Conservation (phyloP, 2,329 filamentous ascomycete species). For the Aspergillus sojae region DNA sequence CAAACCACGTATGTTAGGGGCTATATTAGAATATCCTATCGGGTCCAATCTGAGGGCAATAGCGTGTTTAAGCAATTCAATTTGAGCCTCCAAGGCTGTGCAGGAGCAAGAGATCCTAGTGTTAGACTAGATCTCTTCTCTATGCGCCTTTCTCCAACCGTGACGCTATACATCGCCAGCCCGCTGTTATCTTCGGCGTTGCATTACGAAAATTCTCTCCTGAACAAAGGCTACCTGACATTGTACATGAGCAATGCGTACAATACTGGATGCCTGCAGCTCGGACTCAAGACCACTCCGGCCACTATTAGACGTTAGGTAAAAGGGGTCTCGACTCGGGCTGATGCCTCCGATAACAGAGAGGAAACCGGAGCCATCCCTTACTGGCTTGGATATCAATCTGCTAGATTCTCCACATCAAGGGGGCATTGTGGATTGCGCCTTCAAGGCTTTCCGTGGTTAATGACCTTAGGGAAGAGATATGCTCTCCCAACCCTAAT, state of each 20-base stretch:
- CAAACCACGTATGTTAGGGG: background rate
- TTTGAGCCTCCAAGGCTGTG: background rate
- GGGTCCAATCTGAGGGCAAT: background rate
- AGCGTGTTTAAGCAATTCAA: background rate
- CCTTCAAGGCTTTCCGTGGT: no score
- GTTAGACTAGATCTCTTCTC: no score
- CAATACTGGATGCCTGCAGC: background rate
- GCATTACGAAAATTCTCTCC: background rate
- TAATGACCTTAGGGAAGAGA: no score
- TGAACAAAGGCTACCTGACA: no score
- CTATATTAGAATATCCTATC: no score
- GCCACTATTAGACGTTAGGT: background rate
- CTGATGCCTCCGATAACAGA: background rate
- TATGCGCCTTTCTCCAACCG: no score
- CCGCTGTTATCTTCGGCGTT: no score
- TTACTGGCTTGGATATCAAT: background rate
- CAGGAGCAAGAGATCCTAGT: no score
- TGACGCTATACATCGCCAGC: no score
- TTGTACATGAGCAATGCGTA: background rate
- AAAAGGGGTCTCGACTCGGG: background rate
- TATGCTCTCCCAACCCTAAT: no score
- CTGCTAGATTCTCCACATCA: background rate
- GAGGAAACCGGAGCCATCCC: background rate
- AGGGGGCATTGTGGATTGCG: no score
- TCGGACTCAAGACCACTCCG: background rate